Evolutionary conservation across 306 rosid genomes (phyloP).

Genomic region (Canavalia ensiformis): DNA sequence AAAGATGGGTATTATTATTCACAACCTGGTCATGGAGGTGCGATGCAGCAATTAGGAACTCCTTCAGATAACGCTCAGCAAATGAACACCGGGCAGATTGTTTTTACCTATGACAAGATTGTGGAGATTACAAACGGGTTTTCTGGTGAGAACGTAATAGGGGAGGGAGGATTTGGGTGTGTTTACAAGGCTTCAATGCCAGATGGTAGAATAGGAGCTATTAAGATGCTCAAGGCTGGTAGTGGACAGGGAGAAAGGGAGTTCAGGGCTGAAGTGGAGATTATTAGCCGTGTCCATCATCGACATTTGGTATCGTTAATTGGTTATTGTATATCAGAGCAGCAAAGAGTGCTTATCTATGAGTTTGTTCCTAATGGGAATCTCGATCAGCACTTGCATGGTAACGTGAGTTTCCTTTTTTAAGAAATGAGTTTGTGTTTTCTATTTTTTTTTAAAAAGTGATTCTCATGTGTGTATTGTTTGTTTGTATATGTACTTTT

Average conservation of each 20-base stretch:
- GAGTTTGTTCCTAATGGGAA: constrained; percentile 90
- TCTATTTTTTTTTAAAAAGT: not conserved
- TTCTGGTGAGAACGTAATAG: constrained; percentile 71
- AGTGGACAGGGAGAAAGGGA: constrained; percentile 97
- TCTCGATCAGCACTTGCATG: constrained; percentile 90
- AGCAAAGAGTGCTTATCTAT: constrained; percentile 81
- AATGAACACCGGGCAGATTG: constrained; percentile 47
- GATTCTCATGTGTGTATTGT: constrained; percentile 24
- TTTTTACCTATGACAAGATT: constrained; percentile 74
- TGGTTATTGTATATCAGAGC: constrained; percentile 82
- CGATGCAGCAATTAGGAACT: constrained; percentile 37
- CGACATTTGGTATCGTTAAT: constrained; percentile 86
- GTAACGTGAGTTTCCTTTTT: constrained; percentile 59
- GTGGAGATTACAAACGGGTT: constrained; percentile 75
- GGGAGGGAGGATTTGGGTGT: constrained; percentile 93
- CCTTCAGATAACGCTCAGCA: constrained; percentile 53
- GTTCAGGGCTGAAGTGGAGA: constrained; percentile 91
- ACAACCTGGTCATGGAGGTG: constrained; percentile 46
- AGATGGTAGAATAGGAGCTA: constrained; percentile 79
- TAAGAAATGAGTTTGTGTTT: not conserved
- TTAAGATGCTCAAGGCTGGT: constrained; percentile 88
- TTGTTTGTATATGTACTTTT: constrained; percentile 21
- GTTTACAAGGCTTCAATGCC: constrained; percentile 82
- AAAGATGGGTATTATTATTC: constrained; percentile 51
- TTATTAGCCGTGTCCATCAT: constrained; percentile 90